Evolutionary conservation across 1,139 yeast genomes (phyloP), one percentile per base, ranked within the genome.

Genomic region (Yamadazyma pseudoaaseri): DNA sequence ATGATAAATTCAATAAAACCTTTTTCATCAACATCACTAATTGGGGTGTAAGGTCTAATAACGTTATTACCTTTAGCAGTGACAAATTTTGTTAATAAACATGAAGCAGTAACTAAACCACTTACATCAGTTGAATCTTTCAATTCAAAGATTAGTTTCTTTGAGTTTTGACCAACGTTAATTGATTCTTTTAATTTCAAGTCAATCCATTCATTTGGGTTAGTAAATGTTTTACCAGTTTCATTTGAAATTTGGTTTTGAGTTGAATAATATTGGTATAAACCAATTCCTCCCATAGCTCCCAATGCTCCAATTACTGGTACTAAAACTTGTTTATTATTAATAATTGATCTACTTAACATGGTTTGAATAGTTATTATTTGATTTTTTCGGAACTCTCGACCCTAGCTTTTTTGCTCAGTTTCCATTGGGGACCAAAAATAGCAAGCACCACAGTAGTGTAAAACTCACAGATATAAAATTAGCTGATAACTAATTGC

Each of bases 41-140:
- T 73, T 38, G 99, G 98, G 24, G 99, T 94, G 73, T 94, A 94
- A 30, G 99, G 98, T 70, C 99, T 84, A 45, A 94, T 73, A 39
- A 92, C 96, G 53, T 82, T 81, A 65, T 71, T 79, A 48, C 97
- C 97, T 68, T 87, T 87, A 40, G 79, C 76, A 37, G 92, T 83
- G 38, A 82, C 85, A 47, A 69, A 87, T 69, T 89, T 89, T 58
- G 95, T 76, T 60, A 92, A 59, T 34, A 94, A 60, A 47, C 83
- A 79, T 26, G 95, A 86, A 27, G 97, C 96, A 39, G 82, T 75
- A 48, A 77, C 70, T 50, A 92, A 74, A 18, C 99, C 99, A 29
- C 89, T 73, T 25, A 70, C 78, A 39, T 81, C 77, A 50, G 84
- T 87, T 31, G 73, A 62, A 36, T 73, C 60, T 26, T 87, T 86